Percentiles rank a stretch among this genome's conserved stretches.
Evolutionary conservation across 805 yeast genomes (phyloP).

Genomic region (Kluyveromyces dobzhanskii): DNA sequence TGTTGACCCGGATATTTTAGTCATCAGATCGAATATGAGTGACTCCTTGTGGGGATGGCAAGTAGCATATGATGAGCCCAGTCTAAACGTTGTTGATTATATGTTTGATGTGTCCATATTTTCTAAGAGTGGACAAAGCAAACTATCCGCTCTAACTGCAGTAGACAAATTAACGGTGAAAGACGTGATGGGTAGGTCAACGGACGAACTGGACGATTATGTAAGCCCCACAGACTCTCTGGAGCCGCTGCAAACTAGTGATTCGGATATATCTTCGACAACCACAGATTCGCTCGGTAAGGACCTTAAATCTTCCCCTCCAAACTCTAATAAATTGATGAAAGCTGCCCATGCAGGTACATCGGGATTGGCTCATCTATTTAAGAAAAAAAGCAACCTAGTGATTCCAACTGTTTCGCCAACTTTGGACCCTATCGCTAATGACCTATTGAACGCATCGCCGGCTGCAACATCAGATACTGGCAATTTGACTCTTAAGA

Average conservation of each 20-base stretch:
- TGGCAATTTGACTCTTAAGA: slow-evolving; percentile 11
- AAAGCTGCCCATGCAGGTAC: slow-evolving; percentile 10
- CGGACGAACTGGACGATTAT: background rate
- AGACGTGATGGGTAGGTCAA: slow-evolving; percentile 3
- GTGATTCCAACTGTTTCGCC: background rate
- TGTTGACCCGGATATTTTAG: slow-evolving; percentile 21
- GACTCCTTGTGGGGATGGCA: slow-evolving; percentile 20
- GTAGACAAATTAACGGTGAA: background rate
- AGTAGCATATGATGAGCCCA: slow-evolving; percentile 28
- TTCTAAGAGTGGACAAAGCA: slow-evolving; percentile 3
- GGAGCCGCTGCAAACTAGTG: background rate
- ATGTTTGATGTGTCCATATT: slow-evolving; percentile 19
- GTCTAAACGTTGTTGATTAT: slow-evolving; percentile 23
- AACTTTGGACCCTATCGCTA: background rate
- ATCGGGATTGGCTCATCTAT: slow-evolving; percentile 22
- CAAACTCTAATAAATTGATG: slow-evolving; percentile 7
- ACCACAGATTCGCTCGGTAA: background rate
- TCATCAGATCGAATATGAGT: slow-evolving; percentile 18
- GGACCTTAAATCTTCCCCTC: background rate
- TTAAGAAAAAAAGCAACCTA: slow-evolving; percentile 16
- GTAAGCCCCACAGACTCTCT: background rate
- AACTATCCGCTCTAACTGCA: background rate
- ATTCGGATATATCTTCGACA: slow-evolving; percentile 2
- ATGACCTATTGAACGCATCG: background rate
- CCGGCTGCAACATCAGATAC: background rate